Percentiles rank a stretch among this genome's conserved stretches.
Conservation (phyloP, 2,329 filamentous ascomycete genomes). For the Neoscytalidium dimidiatum region DNA sequence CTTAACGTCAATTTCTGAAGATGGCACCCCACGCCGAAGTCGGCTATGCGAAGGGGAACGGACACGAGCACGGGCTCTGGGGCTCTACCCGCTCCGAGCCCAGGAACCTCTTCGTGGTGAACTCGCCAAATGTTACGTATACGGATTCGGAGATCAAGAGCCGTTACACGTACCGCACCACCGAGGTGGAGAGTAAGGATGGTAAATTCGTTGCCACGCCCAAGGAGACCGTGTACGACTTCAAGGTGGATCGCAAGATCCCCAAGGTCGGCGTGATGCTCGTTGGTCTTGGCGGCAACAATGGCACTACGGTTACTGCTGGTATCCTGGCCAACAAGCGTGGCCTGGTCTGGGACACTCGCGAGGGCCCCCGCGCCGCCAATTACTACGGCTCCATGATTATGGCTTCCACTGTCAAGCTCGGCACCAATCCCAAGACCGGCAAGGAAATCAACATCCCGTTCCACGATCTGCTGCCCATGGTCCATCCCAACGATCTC, state of each 20-base stretch:
- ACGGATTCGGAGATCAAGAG: constrained; percentile 84
- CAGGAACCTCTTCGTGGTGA: constrained; percentile 76
- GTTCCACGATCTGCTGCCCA: constrained; percentile 90
- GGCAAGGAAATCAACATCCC: constrained; percentile 92
- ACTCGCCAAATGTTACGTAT: constrained; percentile 91
- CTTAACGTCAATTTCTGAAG: constrained; percentile 11
- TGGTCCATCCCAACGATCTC: constrained; percentile 96
- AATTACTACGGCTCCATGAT: constrained; percentile 99
- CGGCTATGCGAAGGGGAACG: constrained; percentile 57
- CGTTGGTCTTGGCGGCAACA: constrained; percentile 97
- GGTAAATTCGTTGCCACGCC: constrained; percentile 83
- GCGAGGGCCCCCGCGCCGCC: constrained; percentile 78
- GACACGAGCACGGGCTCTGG: constrained; percentile 21
- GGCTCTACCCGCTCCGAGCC: constrained; percentile 38
- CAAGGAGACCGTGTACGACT: constrained; percentile 89
- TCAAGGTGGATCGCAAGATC: constrained; percentile 93
- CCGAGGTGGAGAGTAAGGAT: constrained; percentile 70
- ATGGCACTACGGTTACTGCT: constrained; percentile 94
- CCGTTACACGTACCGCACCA: constrained; percentile 96
- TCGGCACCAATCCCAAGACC: constrained; percentile 83
- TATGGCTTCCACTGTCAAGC: constrained; percentile 97
- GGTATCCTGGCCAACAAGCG: constrained; percentile 95
- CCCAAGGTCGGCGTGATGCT: constrained; percentile 97
- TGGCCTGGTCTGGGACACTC: constrained; percentile 86
- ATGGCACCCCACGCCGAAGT: constrained; percentile 93